A percentile compares a stretch with the other conserved stretches of the same genome.
Evolutionary conservation across 2,329 filamentous ascomycete genomes (phyloP).

Genomic region (Magnaporthiopsis poae): DNA sequence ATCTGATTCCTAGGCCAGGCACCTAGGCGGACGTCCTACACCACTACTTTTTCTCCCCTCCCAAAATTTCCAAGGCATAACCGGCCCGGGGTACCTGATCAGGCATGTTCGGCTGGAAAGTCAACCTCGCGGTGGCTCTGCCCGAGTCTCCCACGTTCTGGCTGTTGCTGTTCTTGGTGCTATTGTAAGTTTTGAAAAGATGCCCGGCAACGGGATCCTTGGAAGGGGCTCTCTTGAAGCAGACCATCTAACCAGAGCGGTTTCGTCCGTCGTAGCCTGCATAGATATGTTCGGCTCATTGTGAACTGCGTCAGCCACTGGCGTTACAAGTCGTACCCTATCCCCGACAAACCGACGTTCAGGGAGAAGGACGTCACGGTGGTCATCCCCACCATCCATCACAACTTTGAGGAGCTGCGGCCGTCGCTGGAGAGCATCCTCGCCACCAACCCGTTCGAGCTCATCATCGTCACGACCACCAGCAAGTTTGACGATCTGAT

Average conservation of each 20-base stretch:
- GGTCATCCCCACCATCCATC: slow-evolving; percentile 85
- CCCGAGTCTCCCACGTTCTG: slow-evolving; percentile 37
- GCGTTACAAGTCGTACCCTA: slow-evolving; percentile 74
- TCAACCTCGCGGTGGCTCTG: slow-evolving; percentile 20
- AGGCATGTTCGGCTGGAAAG: background rate
- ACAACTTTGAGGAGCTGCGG: slow-evolving; percentile 71
- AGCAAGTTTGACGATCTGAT: slow-evolving; percentile 63
- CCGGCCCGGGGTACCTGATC: background rate
- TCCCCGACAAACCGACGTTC: slow-evolving; percentile 70
- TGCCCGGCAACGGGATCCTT: too few species aligned
- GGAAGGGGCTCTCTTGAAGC: background rate
- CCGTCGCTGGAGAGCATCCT: slow-evolving; percentile 72
- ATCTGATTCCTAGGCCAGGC: background rate
- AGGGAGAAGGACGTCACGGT: slow-evolving; percentile 81
- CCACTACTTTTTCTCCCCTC: too few species aligned
- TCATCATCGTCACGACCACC: slow-evolving; percentile 81
- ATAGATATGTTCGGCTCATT: slow-evolving; percentile 77
- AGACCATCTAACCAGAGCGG: background rate
- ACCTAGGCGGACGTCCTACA: too few species aligned
- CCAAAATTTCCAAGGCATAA: too few species aligned
- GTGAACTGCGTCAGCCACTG: slow-evolving; percentile 80
- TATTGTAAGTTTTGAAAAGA: slow-evolving; percentile 30
- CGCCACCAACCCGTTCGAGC: slow-evolving; percentile 55
- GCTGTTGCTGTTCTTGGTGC: slow-evolving; percentile 28
- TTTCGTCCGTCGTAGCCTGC: slow-evolving; percentile 46